Evolutionary conservation across 352 stramenopile genomes (phyloP).

Genomic region (Phytophthora sp.): DNA sequence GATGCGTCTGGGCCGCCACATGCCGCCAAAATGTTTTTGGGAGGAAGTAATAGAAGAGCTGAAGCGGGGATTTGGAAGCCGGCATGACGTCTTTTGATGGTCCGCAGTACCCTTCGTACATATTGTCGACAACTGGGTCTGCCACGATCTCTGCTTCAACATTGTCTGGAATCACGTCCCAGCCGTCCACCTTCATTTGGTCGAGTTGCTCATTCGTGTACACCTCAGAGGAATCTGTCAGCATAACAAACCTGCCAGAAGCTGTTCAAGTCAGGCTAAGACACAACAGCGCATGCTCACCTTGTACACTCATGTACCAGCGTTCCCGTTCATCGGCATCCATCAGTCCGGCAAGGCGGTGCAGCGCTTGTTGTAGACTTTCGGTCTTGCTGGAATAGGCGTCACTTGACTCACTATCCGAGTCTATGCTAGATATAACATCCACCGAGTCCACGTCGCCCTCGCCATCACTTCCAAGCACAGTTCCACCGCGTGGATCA

Average conservation of each 20-base stretch:
- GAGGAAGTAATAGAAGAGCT: slow-evolving; percentile 18
- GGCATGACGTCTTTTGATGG: slow-evolving; percentile 1
- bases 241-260: slow-evolving; percentile 7
- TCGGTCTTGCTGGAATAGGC: background rate
- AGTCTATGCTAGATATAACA: background rate
- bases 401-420: background rate
- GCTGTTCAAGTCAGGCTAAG: slow-evolving; percentile 1
- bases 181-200: slow-evolving; percentile 3
- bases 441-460: slow-evolving; percentile 2
- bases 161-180: slow-evolving; percentile 3
- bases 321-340: background rate
- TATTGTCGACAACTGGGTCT: background rate
- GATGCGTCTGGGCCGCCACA: slow-evolving; percentile 1
- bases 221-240: slow-evolving; percentile 17
- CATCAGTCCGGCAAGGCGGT: background rate
- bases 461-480: too few relatives aligned
- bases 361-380: background rate
- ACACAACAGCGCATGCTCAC: background rate
- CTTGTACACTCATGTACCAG: slow-evolving; percentile 17
- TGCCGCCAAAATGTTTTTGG: slow-evolving; percentile 19
- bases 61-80: background rate
- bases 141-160: background rate
- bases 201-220: background rate
- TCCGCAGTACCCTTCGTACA: slow-evolving; percentile 7
- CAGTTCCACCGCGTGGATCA: too few relatives aligned